Base-by-base conservation (phyloP, 768 basidiomycete genomes). In the Dacryopinax spathularia region DNA sequence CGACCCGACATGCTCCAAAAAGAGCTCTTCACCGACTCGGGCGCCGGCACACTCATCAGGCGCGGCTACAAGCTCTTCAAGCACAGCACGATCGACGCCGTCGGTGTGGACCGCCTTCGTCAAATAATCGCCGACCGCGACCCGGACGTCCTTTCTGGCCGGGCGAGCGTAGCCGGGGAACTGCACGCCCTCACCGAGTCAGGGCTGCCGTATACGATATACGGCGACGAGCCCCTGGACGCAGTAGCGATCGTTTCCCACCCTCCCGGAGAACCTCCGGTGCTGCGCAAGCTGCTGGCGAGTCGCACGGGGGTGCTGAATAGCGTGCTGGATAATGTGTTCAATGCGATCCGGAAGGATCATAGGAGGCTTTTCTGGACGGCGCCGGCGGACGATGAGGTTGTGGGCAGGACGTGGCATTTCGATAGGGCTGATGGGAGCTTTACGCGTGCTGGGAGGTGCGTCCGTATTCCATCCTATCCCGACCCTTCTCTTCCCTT, bases 51-150 rank as follows among this genome's bases (percentile, higher is more conserved):
- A 0, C 89, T 99, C 70, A 94, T 99, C 71, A 91, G 96, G 65
- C 86, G 96, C 34, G 96, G 96, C 15, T 96, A 98, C 83, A 97
- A 93, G 76, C 87, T 99, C 61, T 90, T 93, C 84, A 93, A 89
- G 76, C 87, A 96, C 68, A 76, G 78, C 64, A 83, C 81, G 64
- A 80, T 97, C 69, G 88, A 91, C 48, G 81, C 82, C 41, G 83
- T 97, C 60, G 95, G 94, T 27, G 86, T 92, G 22, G 95, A 98
- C 75, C 84, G 94, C 62, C 87, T 99, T 73, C 90, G 96, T 65
- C 88, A 92, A 72, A 87, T 96, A 65, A 84, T 99, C 67, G 88
- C 92, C 70, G 93, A 98, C 75, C 89, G 95, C 65, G 95, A 99
- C 73, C 88, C 92, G 9, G 92, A 93, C 56, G 87, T 99, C 44